A percentile compares a stretch with the other conserved stretches of the same genome.
phyloP scores from a whole-genome alignment of 805 yeast genomes.

The Spathaspora hagerdaliae region DNA sequence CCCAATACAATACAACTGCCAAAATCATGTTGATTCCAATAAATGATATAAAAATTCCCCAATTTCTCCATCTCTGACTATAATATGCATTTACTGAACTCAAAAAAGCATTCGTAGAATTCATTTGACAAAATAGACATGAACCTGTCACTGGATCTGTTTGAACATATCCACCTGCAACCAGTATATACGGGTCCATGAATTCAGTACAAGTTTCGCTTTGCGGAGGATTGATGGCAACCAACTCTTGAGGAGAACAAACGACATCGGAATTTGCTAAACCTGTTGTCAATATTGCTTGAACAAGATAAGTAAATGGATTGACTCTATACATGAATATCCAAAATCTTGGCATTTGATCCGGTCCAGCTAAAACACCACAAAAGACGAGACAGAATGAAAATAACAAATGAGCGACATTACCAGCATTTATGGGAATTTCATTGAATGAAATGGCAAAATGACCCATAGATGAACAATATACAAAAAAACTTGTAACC shows the following conservation, averaged over 20 bases:
- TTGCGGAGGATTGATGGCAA: slow-evolving; percentile 17
- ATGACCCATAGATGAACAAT: slow-evolving; percentile 24
- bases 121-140: slow-evolving; percentile 60
- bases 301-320: slow-evolving; percentile 63
- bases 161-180: slow-evolving; percentile 19
- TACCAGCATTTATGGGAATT: slow-evolving; percentile 27
- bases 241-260: slow-evolving; percentile 20
- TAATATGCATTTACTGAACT: slow-evolving; percentile 39
- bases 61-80: slow-evolving; percentile 60
- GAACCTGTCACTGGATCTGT: slow-evolving; percentile 22
- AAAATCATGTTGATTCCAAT: slow-evolving; percentile 30
- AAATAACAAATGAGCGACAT: slow-evolving; percentile 22
- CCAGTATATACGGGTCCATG: slow-evolving; percentile 18
- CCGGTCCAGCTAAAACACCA: slow-evolving; percentile 30
- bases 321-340: slow-evolving; percentile 70
- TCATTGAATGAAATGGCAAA: slow-evolving; percentile 24
- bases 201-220: slow-evolving; percentile 28
- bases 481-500: slow-evolving; percentile 19
- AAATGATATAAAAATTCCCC: slow-evolving; percentile 46
- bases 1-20: slow-evolving; percentile 46
- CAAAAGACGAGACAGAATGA: slow-evolving; percentile 31
- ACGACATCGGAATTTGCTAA: slow-evolving; percentile 32
- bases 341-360: slow-evolving; percentile 44
- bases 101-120: slow-evolving; percentile 59
- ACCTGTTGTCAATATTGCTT: slow-evolving; percentile 41